Percentiles rank a stretch among this genome's conserved stretches.
Evolutionary conservation across 148 eudicot genomes (phyloP).

Genomic region (Chenopodium berlandieri): DNA sequence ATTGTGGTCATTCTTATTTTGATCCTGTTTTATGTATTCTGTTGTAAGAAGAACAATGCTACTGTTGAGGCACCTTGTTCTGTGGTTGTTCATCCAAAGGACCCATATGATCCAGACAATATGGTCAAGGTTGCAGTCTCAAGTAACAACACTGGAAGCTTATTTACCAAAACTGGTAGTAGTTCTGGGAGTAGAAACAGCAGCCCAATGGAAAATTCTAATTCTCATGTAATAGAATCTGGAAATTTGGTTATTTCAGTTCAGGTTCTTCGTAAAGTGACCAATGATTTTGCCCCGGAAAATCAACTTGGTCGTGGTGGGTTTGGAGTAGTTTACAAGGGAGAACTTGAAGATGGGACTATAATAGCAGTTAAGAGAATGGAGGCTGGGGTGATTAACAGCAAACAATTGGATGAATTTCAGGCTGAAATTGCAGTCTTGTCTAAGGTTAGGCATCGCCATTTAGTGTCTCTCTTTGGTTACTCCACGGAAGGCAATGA

Average conservation of each 20-base stretch:
- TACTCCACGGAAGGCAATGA: slow-evolving; percentile 58
- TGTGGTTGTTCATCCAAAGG: slow-evolving; percentile 51
- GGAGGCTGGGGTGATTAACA: slow-evolving; percentile 52
- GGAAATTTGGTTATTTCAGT: slow-evolving; percentile 57
- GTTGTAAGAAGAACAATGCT: slow-evolving; percentile 37
- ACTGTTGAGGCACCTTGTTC: slow-evolving; percentile 26
- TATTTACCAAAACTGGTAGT: slow-evolving; percentile 31
- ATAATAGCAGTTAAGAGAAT: slow-evolving; percentile 78
- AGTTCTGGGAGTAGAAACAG: slow-evolving; percentile 32
- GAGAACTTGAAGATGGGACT: slow-evolving; percentile 61
- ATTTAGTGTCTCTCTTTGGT: slow-evolving; percentile 69
- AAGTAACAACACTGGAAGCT: slow-evolving; percentile 31
- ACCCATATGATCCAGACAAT: slow-evolving; percentile 41
- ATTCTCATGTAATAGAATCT: slow-evolving; percentile 43
- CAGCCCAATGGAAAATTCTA: slow-evolving; percentile 24
- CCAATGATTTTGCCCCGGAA: slow-evolving; percentile 53
- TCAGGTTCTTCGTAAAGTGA: slow-evolving; percentile 58
- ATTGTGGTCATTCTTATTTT: slow-evolving; percentile 26
- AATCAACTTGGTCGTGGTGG: slow-evolving; percentile 85
- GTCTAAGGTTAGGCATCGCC: slow-evolving; percentile 67
- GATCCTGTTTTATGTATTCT: slow-evolving; percentile 28
- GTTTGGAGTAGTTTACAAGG: slow-evolving; percentile 73
- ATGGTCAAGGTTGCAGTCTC: slow-evolving; percentile 49
- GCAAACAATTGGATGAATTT: slow-evolving; percentile 65
- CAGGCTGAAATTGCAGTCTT: slow-evolving; percentile 72